A percentile compares a stretch with the other conserved stretches of the same genome.
Evolutionary conservation across 352 stramenopile species (phyloP).

Genomic region (Phytophthora kernoviae): DNA sequence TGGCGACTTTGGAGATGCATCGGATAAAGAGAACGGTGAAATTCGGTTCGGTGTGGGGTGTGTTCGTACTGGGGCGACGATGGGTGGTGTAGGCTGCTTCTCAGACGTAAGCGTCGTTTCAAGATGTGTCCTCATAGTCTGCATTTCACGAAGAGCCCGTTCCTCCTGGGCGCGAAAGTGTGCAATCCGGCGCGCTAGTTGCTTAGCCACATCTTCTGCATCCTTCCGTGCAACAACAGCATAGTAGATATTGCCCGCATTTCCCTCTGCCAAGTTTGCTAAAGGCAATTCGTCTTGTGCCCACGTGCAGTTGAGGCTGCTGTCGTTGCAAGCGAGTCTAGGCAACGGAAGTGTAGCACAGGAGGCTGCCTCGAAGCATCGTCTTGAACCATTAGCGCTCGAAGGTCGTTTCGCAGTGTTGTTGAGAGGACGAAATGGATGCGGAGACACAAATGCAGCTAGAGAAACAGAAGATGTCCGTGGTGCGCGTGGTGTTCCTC

Average conservation of each 20-base stretch:
- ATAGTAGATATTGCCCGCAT: slow-evolving; percentile 43
- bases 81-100: background rate
- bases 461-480: slow-evolving; percentile 5
- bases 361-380: slow-evolving; percentile 4
- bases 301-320: background rate
- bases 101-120: slow-evolving; percentile 18
- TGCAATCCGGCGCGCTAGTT: slow-evolving; percentile 53
- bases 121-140: slow-evolving; percentile 49
- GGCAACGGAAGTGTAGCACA: slow-evolving; percentile 1
- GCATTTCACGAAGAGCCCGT: slow-evolving; percentile 54
- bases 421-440: slow-evolving; percentile 12
- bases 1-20: slow-evolving; percentile 9
- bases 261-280: background rate
- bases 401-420: slow-evolving; percentile 18
- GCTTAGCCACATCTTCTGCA: slow-evolving; percentile 52
- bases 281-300: background rate
- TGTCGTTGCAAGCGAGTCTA: slow-evolving; percentile 1
- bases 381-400: slow-evolving; percentile 22
- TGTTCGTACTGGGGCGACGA: background rate
- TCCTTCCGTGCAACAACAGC: slow-evolving; percentile 54
- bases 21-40: background rate
- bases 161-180: slow-evolving; percentile 63
- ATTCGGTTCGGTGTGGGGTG: background rate
- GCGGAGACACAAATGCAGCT: slow-evolving; percentile 7
- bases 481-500: background rate